These are phyloP conservation scores for Quercus dentata DNA, from an alignment of 306 rosid genomes.

Conservation along the genomic window DNA sequence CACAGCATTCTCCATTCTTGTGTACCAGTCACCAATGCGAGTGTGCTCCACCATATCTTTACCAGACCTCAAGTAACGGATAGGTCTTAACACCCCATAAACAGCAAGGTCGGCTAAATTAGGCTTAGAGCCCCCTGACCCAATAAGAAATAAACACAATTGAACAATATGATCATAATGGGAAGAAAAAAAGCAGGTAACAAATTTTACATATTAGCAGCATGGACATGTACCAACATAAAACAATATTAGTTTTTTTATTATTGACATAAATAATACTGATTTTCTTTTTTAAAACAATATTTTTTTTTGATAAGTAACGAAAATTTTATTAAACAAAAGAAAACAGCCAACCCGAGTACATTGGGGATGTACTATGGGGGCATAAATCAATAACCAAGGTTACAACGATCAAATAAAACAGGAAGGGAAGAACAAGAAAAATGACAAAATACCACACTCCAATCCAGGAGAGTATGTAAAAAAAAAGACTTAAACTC, in stretches of 20 bases:
- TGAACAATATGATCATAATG: background rate
- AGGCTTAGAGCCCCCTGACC: conserved; percentile 58
- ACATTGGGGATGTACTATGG: no score
- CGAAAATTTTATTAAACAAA: no score
- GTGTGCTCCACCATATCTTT: conserved; percentile 96
- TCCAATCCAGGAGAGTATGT: no score
- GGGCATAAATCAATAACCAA: no score
- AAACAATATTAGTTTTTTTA: background rate
- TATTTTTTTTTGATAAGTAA: no score
- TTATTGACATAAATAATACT: no score
- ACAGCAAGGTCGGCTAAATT: conserved; percentile 55
- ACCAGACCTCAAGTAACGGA: conserved; percentile 86
- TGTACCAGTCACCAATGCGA: conserved; percentile 88
- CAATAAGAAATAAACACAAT: background rate
- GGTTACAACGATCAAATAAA: no score
- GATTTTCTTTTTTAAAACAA: no score
- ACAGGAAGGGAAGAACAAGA: no score
- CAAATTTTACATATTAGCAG: background rate
- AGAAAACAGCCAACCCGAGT: no score
- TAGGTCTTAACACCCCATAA: conserved; percentile 85
- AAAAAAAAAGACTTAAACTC: no score
- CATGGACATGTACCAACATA: background rate
- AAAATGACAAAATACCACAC: no score
- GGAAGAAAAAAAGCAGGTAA: background rate
- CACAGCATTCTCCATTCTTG: conserved; percentile 79